Evolutionary conservation across 495 filamentous ascomycete species (phyloP).

Genomic region (Letharia lupina): DNA sequence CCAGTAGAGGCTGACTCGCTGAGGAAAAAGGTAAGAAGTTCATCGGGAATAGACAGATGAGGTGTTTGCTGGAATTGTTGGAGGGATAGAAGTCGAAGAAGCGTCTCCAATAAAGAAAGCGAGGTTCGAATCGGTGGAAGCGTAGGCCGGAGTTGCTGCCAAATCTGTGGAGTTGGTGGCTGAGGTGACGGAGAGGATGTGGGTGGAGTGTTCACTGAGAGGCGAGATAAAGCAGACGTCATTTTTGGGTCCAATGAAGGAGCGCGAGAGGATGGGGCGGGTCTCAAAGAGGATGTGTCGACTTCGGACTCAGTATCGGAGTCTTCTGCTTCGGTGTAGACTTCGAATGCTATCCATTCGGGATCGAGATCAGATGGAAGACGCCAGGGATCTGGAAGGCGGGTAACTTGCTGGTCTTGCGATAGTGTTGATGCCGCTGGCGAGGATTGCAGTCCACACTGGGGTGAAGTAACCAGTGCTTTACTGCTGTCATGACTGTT

Average conservation of each 20-base stretch:
- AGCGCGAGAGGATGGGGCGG: slow-evolving; percentile 14
- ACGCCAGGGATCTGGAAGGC: slow-evolving; percentile 43
- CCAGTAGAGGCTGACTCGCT: slow-evolving; percentile 66
- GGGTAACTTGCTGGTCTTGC: background rate
- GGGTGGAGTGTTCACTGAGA: slow-evolving; percentile 19
- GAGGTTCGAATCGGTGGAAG: slow-evolving; percentile 58
- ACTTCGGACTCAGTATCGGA: slow-evolving; percentile 54
- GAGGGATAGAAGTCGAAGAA: slow-evolving; percentile 84
- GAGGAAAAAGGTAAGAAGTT: slow-evolving; percentile 90
- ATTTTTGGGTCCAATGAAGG: slow-evolving; percentile 35
- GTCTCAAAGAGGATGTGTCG: slow-evolving; percentile 28
- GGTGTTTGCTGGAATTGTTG: slow-evolving; percentile 95
- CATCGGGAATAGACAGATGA: slow-evolving; percentile 89
- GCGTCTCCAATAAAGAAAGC: slow-evolving; percentile 86
- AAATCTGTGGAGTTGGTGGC: slow-evolving; percentile 32
- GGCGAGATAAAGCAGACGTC: slow-evolving; percentile 36
- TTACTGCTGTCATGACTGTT: slow-evolving; percentile 2
- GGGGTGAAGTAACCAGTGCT: slow-evolving; percentile 5
- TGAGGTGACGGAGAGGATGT: slow-evolving; percentile 34
- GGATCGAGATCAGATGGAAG: slow-evolving; percentile 77
- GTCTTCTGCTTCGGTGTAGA: slow-evolving; percentile 58
- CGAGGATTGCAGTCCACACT: background rate
- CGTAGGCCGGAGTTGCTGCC: slow-evolving; percentile 34
- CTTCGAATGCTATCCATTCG: slow-evolving; percentile 93
- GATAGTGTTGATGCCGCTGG: slow-evolving; percentile 3